Conservation (phyloP, 1,284 basidiomycete species). For the Ustilago esculenta region DNA sequence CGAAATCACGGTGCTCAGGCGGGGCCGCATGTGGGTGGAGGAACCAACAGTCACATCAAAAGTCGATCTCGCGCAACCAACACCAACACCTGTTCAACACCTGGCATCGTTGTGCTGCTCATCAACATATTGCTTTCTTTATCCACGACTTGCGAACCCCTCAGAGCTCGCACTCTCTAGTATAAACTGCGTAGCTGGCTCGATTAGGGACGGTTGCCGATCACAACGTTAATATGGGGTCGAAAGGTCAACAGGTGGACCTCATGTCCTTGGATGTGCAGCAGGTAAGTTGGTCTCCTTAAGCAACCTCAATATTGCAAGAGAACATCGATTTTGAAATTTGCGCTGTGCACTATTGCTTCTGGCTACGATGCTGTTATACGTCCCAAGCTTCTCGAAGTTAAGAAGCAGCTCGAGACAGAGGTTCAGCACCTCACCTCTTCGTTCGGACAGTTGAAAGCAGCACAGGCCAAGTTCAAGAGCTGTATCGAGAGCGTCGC, state of each 20-base stretch:
- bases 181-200: no score
- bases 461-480: constrained; percentile 91
- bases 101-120: not conserved
- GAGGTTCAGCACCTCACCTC: constrained; percentile 90
- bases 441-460: constrained; percentile 90
- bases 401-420: constrained; percentile 70
- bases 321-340: no score
- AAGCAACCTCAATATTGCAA: no score
- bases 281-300: constrained; percentile 35
- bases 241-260: constrained; percentile 55
- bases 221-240: constrained; percentile 21
- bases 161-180: no score
- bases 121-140: no score
- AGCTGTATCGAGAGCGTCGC: constrained; percentile 83
- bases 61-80: not conserved
- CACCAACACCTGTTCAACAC: constrained; percentile 8
- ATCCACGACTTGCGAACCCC: no score
- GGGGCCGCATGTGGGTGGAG: not conserved
- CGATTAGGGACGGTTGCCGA: no score
- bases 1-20: not conserved
- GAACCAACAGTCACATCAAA: not conserved
- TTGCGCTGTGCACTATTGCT: no score
- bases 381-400: constrained; percentile 53
- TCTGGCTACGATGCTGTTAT: not conserved
- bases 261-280: constrained; percentile 52